These are phyloP conservation scores for Phaseolus coccineus DNA, from an alignment of 331 rosid genomes.

Conservation along the genomic window DNA sequence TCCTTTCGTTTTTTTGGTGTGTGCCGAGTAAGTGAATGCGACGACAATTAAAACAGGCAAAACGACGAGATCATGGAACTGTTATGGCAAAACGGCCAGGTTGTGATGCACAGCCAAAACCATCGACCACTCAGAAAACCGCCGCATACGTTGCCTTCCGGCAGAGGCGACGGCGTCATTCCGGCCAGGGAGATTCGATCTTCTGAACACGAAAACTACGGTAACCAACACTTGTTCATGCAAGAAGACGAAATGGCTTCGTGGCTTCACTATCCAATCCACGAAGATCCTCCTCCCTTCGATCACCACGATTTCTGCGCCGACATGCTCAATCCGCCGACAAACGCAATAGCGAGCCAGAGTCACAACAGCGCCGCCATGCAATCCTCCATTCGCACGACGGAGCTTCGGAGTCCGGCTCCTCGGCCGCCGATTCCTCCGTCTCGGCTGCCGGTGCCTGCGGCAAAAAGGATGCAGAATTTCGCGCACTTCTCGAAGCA, in stretches of 20 bases:
- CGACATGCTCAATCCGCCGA: constrained; percentile 54
- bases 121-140: constrained; percentile 58
- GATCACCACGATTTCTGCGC: constrained; percentile 62
- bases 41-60: constrained; percentile 50
- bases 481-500: constrained; percentile 54
- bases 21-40: neutral
- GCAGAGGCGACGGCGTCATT: constrained; percentile 30
- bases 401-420: constrained; percentile 38
- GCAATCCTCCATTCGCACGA: constrained; percentile 3
- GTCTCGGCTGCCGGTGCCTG: constrained; percentile 37
- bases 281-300: constrained; percentile 60
- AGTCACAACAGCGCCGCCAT: constrained; percentile 25
- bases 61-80: constrained; percentile 78
- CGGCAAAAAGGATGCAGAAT: constrained; percentile 44
- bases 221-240: constrained; percentile 58
- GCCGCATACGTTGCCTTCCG: constrained; percentile 35
- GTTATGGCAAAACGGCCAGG: constrained; percentile 86
- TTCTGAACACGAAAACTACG: constrained; percentile 26
- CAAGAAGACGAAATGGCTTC: constrained; percentile 84
- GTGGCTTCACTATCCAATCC: constrained; percentile 77
- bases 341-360: neutral
- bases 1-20: neutral
- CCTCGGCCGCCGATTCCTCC: constrained; percentile 61
- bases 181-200: constrained; percentile 55
- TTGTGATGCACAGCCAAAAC: constrained; percentile 70